Conservation (phyloP, 1,284 basidiomycete genomes). For the Apiotrichum domesticum region DNA sequence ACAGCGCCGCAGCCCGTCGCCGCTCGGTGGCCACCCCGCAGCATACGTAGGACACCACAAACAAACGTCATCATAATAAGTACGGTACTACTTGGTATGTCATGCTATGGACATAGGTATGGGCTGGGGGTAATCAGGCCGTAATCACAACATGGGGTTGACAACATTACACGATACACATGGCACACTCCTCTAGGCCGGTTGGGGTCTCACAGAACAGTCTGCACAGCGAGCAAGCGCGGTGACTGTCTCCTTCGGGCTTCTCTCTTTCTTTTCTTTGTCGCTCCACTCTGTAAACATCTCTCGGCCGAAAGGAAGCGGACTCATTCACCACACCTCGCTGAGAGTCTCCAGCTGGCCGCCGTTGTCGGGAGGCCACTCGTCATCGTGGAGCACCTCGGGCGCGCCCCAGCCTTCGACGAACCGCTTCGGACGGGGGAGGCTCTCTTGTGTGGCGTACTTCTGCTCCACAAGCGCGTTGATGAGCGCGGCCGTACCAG, state of each 20-base stretch:
- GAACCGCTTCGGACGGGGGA: conserved; percentile 19
- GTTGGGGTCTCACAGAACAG: too few relatives aligned
- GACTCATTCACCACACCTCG: conserved; percentile 1
- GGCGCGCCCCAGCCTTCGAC: conserved; percentile 36
- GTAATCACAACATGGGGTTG: neutral
- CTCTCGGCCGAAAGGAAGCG: neutral
- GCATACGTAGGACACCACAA: neutral
- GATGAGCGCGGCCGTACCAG: conserved; percentile 14
- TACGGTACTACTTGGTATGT: neutral
- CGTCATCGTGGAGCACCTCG: conserved; percentile 31
- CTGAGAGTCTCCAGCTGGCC: neutral
- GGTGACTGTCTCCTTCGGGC: too few relatives aligned
- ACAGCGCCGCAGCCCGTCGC: too few relatives aligned
- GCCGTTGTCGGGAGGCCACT: conserved; percentile 16
- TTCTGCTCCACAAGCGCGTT: conserved; percentile 17
- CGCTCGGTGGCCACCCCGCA: too few relatives aligned
- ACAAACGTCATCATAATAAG: neutral
- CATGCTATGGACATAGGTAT: neutral
- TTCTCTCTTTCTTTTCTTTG: too few relatives aligned
- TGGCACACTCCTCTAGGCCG: too few relatives aligned
- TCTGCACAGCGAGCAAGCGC: too few relatives aligned
- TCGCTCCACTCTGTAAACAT: neutral
- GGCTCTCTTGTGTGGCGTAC: conserved; percentile 13
- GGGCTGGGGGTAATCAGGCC: neutral
- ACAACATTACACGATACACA: neutral